phyloP scores from a whole-genome alignment of 371 early-diverging fungal genomes.

The Lichtheimia hyalospora region DNA sequence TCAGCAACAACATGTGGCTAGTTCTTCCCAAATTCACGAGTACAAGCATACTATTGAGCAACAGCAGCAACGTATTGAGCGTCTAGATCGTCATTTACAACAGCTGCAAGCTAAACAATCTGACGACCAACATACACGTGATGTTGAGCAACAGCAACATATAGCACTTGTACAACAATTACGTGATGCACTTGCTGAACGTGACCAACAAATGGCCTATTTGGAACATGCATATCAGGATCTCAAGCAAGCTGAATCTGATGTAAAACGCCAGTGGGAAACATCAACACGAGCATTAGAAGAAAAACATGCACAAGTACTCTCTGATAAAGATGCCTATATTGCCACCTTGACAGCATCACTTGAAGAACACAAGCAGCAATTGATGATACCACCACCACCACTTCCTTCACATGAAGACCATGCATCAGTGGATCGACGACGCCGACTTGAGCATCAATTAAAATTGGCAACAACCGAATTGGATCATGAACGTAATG shows the following conservation, averaged over 20 bases:
- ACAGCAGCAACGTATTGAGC: conserved; percentile 31
- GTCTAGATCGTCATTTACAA: conserved; percentile 21
- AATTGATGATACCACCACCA: too few species aligned
- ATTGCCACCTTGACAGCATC: not conserved
- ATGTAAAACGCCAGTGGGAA: conserved; percentile 31
- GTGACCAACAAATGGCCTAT: conserved; percentile 23
- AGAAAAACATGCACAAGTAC: conserved; percentile 9
- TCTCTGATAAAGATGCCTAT: conserved; percentile 17
- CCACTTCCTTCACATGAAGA: not conserved
- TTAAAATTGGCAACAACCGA: conserved; percentile 38
- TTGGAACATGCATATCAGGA: conserved; percentile 42
- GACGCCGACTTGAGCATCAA: conserved; percentile 43
- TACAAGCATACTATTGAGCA: conserved; percentile 21
- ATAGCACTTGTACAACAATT: conserved; percentile 27
- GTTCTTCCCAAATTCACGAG: not conserved
- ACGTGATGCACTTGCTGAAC: conserved; percentile 28
- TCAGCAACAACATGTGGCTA: not conserved
- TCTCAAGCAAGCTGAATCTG: conserved; percentile 25
- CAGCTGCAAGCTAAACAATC: conserved; percentile 12
- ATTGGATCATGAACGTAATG: conserved; percentile 35
- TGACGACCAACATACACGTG: conserved; percentile 12
- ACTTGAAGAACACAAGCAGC: not conserved
- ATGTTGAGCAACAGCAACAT: conserved; percentile 16
- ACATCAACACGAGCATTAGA: conserved; percentile 15
- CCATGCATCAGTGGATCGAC: conserved; percentile 1